Conservation (phyloP, 192 early-diverging fungal species). For the Gorgonomyces haynaldii region DNA sequence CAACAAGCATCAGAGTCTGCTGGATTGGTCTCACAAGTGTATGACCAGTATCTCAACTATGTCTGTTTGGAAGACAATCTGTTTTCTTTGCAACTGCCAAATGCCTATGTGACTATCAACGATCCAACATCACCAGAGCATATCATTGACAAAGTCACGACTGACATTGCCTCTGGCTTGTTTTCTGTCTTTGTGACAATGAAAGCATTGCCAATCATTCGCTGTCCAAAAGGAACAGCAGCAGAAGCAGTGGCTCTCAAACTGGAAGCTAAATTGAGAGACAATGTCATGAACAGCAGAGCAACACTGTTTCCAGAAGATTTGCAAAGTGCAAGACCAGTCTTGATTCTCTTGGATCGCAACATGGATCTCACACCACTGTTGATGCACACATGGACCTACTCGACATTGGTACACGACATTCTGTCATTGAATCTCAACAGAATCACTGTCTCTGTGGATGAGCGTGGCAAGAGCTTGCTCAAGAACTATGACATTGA, state of each 20-base stretch:
- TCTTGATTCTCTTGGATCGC: slow-evolving; percentile 83
- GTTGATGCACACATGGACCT: slow-evolving; percentile 96
- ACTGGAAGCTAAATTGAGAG: slow-evolving; percentile 78
- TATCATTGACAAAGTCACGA: slow-evolving; percentile 66
- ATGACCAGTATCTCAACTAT: slow-evolving; percentile 96
- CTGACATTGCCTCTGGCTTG: slow-evolving; percentile 64
- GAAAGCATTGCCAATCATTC: slow-evolving; percentile 77
- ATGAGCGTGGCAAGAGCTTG: slow-evolving; percentile 12
- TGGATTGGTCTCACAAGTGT: slow-evolving; percentile 42
- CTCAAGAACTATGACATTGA: slow-evolving; percentile 80
- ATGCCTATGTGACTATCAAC: slow-evolving; percentile 73
- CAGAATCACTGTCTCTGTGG: slow-evolving; percentile 51
- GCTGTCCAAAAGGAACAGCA: slow-evolving; percentile 79
- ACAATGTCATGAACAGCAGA: slow-evolving; percentile 79
- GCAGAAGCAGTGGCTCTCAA: slow-evolving; percentile 88
- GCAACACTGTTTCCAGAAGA: slow-evolving; percentile 71
- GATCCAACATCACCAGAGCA: slow-evolving; percentile 71
- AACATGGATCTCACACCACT: slow-evolving; percentile 84
- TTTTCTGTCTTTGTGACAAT: slow-evolving; percentile 90
- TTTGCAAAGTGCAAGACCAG: slow-evolving; percentile 38
- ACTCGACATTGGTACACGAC: slow-evolving; percentile 93
- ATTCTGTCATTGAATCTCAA: slow-evolving; percentile 87
- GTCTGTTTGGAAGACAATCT: slow-evolving; percentile 82
- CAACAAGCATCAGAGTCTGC: slow-evolving; percentile 50
- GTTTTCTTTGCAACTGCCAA: slow-evolving; percentile 77